Evolutionary conservation across 176 grass and related monocot species (phyloP).

Genomic region (Paspalum vaginatum): DNA sequence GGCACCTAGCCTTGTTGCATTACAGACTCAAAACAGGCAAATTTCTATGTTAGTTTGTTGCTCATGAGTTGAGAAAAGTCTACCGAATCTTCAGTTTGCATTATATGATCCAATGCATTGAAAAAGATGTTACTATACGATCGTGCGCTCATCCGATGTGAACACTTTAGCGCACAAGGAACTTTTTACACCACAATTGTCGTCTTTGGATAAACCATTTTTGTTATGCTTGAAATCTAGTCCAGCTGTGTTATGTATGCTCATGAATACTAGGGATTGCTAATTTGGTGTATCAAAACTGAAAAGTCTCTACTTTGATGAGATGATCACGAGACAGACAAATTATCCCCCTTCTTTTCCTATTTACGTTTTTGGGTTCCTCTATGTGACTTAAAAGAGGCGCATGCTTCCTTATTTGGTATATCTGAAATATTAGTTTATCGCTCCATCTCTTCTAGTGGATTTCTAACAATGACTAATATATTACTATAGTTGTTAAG

Average conservation of each 20-base stretch:
- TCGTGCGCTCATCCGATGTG: not conserved
- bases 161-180: not conserved
- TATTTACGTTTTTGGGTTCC: not conserved
- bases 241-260: not conserved
- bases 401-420: not conserved
- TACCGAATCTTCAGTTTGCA: too few species aligned
- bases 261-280: too few species aligned
- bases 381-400: not conserved
- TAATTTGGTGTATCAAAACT: not conserved
- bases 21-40: too few species aligned
- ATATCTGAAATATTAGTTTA: not conserved
- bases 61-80: too few species aligned
- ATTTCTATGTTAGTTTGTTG: too few species aligned
- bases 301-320: not conserved
- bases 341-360: not conserved
- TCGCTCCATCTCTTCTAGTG: not conserved
- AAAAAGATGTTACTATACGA: not conserved
- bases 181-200: not conserved
- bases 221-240: not conserved
- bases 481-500: not conserved
- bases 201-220: not conserved
- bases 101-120: too few species aligned
- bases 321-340: not conserved
- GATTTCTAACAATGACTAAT: not conserved
- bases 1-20: too few species aligned